phyloP scores from a whole-genome alignment of 805 yeast genomes.

The Ascoidea rubescens region DNA sequence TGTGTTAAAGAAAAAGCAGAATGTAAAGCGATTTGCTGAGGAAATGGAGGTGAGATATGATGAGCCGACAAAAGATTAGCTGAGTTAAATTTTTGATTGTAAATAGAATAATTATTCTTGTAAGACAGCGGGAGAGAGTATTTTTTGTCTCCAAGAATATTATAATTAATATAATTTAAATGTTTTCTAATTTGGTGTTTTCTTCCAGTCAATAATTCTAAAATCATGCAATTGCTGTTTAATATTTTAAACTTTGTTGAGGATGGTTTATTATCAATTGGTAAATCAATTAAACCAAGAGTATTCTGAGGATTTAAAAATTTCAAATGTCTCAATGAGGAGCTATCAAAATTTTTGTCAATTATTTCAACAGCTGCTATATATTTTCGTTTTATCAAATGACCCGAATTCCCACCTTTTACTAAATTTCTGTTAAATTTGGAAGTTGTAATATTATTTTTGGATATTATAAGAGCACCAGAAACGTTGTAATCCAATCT shows the following conservation, averaged over 20 bases:
- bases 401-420: conserved; percentile 23
- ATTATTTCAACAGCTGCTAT: conserved; percentile 15
- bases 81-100: no score
- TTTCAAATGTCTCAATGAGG: background rate
- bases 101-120: no score
- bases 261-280: conserved; percentile 7
- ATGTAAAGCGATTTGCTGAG: conserved; percentile 23
- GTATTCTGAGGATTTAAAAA: background rate
- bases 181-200: conserved; percentile 27
- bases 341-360: background rate
- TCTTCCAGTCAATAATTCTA: conserved; percentile 24
- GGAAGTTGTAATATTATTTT: conserved; percentile 18
- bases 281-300: background rate
- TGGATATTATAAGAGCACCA: conserved; percentile 26
- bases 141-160: conserved; percentile 14
- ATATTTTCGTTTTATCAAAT: conserved; percentile 20
- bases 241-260: conserved; percentile 11
- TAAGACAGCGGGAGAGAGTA: background rate
- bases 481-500: conserved; percentile 25
- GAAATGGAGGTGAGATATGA: background rate
- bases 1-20: conserved; percentile 20
- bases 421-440: conserved; percentile 19
- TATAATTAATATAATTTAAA: conserved; percentile 17
- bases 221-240: conserved; percentile 11
- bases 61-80: no score